Conservation (phyloP, 306 rosid genomes). For the Hippophae rhamnoides region DNA sequence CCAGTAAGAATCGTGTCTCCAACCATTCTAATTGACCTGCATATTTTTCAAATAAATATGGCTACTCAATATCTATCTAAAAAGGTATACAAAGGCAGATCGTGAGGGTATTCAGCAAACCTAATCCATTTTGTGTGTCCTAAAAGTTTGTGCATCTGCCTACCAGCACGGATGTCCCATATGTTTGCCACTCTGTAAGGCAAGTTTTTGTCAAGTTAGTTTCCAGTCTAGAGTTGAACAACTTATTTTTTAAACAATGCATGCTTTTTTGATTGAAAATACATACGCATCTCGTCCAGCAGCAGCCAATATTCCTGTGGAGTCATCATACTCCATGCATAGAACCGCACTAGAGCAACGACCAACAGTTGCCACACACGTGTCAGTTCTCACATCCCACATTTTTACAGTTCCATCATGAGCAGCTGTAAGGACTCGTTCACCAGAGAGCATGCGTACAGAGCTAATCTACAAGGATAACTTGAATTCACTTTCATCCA, state of each 20-base stretch:
- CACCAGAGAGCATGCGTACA: constrained; percentile 94
- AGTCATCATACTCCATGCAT: constrained; percentile 96
- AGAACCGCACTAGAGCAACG: constrained; percentile 93
- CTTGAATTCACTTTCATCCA: constrained; percentile 23
- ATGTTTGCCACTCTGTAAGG: constrained; percentile 66
- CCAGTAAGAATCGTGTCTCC: constrained; percentile 91
- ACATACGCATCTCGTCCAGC: constrained; percentile 96
- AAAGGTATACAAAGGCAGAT: constrained; percentile 6
- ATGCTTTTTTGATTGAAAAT: constrained; percentile 11
- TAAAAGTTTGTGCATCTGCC: constrained; percentile 87
- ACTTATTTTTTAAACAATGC: constrained; percentile 15
- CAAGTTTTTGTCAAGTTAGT: constrained; percentile 21
- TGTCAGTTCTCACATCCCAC: constrained; percentile 99
- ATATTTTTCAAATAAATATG: constrained; percentile 14
- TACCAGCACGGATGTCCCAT: constrained; percentile 94
- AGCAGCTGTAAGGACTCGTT: constrained; percentile 90
- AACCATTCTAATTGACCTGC: constrained; percentile 95
- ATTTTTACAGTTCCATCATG: constrained; percentile 97
- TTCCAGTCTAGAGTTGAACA: constrained; percentile 15
- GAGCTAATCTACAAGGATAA: constrained; percentile 64
- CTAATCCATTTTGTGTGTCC: constrained; percentile 95
- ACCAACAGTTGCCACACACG: constrained; percentile 97
- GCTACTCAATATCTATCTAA: constrained; percentile 11
- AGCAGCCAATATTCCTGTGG: constrained; percentile 84
- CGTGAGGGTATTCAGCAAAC: constrained; percentile 30